These are phyloP conservation scores for Solanum sitiens DNA, from an alignment of 257 asterid genomes.

Conservation along the genomic window DNA sequence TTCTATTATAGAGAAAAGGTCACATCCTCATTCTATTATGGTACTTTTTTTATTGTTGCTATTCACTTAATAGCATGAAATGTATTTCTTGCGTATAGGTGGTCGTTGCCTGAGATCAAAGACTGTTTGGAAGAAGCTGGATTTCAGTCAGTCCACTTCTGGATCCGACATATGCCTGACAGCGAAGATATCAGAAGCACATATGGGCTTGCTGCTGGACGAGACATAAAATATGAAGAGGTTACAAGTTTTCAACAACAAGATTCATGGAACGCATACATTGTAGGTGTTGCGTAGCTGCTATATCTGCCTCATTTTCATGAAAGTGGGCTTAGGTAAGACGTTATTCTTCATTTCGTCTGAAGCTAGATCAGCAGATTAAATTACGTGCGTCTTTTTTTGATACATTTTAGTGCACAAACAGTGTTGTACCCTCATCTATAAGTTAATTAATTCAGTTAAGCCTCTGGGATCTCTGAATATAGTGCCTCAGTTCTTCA, in stretches of 20 bases:
- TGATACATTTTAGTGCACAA: not conserved
- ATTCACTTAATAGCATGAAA: not conserved
- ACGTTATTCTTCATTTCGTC: not conserved
- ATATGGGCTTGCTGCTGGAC: constrained; percentile 62
- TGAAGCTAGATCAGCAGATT: not conserved
- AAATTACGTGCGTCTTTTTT: not conserved
- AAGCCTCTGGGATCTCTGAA: not conserved
- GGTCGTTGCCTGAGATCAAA: constrained; percentile 91
- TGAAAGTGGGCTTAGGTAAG: not conserved
- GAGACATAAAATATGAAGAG: constrained; percentile 77
- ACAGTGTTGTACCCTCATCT: not conserved
- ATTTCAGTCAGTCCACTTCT: constrained; percentile 62
- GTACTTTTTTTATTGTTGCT: not conserved
- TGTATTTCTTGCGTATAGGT: constrained; percentile 22
- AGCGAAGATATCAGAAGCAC: constrained; percentile 50
- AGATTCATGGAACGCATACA: constrained; percentile 96
- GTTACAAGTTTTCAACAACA: constrained; percentile 74
- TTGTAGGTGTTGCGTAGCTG: constrained; percentile 63
- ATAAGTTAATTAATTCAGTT: not conserved
- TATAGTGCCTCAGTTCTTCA: not conserved
- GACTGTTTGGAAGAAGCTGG: constrained; percentile 97
- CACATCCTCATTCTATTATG: not conserved
- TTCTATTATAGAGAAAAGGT: not conserved
- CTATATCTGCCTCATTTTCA: not conserved
- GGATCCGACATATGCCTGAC: constrained; percentile 88